phyloP scores from a whole-genome alignment of 768 basidiomycete genomes.

The Dioszegia crocea region DNA sequence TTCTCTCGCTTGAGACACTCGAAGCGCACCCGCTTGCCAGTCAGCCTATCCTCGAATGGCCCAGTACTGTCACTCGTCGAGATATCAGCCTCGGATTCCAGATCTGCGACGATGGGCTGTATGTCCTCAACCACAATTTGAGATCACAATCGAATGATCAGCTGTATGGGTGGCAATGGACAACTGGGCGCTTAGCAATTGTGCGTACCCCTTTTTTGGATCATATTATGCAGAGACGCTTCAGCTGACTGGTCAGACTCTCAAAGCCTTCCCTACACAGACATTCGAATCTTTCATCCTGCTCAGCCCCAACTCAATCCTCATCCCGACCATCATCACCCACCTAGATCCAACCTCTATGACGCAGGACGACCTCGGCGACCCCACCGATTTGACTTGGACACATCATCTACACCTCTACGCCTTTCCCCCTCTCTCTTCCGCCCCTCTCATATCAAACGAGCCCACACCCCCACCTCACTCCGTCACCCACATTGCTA shows the following conservation, averaged over 20 bases:
- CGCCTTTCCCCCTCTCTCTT: constrained; percentile 40
- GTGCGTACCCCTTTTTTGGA: constrained; percentile 21
- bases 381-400: constrained; percentile 28
- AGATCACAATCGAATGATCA: constrained; percentile 19
- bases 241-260: constrained; percentile 21
- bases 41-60: constrained; percentile 27
- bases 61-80: constrained; percentile 1
- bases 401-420: constrained; percentile 39
- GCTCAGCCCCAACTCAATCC: constrained; percentile 32
- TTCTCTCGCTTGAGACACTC: constrained; percentile 38
- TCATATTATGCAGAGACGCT: neutral
- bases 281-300: constrained; percentile 41
- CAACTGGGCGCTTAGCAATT: constrained; percentile 32
- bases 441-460: neutral
- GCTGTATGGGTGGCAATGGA: constrained; percentile 44
- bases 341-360: constrained; percentile 25
- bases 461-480: constrained; percentile 37
- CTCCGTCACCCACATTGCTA: constrained; percentile 31
- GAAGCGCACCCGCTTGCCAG: constrained; percentile 37
- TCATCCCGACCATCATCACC: constrained; percentile 35
- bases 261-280: constrained; percentile 24
- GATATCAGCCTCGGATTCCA: constrained; percentile 29
- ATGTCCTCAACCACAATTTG: constrained; percentile 25
- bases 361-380: constrained; percentile 25
- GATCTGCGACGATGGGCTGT: constrained; percentile 41